Evolutionary conservation across 2,329 filamentous ascomycete genomes (phyloP).

Genomic region (Fusarium tjaetaba): DNA sequence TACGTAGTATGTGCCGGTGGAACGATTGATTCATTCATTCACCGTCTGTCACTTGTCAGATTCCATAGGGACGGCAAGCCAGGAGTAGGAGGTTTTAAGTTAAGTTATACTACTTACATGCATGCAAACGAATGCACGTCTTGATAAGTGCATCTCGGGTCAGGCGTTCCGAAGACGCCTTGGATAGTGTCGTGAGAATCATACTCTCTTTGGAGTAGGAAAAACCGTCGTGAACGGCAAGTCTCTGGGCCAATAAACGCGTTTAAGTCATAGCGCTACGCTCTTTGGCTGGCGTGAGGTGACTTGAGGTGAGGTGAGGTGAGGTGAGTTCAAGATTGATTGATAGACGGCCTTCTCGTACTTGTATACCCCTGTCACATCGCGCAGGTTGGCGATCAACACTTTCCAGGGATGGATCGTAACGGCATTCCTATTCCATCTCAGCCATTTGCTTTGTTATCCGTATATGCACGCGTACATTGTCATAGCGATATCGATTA

Average conservation of each 20-base stretch:
- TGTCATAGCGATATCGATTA: slow-evolving; percentile 1
- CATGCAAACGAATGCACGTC: background rate
- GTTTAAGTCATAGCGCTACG: slow-evolving; percentile 14
- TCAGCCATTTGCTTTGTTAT: background rate
- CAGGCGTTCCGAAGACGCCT: background rate
- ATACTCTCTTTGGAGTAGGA: background rate
- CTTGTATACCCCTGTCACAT: slow-evolving; percentile 13
- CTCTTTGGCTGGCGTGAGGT: background rate
- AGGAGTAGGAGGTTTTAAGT: background rate
- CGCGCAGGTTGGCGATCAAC: slow-evolving; percentile 5
- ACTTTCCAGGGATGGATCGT: background rate
- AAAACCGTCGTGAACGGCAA: background rate
- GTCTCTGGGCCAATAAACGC: background rate
- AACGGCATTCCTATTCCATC: background rate
- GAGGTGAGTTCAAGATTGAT: background rate
- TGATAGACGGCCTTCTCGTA: background rate
- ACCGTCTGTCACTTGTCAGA: slow-evolving; percentile 24
- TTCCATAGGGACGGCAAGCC: background rate
- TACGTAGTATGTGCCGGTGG: background rate
- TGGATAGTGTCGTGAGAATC: background rate
- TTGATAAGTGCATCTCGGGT: slow-evolving; percentile 4
- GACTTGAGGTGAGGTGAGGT: background rate
- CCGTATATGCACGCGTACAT: background rate
- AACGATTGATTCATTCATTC: slow-evolving; percentile 2
- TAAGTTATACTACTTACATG: slow-evolving; percentile 4